Conservation (phyloP, 2,329 filamentous ascomycete genomes). For the Aureobasidium sp. region DNA sequence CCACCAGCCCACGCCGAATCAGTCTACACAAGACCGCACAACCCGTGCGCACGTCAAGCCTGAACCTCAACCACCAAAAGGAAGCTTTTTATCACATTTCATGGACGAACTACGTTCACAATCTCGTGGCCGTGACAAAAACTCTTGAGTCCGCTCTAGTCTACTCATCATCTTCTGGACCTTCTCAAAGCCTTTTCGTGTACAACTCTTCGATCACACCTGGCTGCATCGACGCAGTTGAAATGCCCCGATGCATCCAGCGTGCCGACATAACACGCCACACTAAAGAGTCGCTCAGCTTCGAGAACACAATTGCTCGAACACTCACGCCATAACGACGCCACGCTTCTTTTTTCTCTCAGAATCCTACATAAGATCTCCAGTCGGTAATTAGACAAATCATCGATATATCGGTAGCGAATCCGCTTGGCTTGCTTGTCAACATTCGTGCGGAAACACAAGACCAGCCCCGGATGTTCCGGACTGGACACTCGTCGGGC, state of each 20-base stretch:
- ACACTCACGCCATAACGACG: not conserved
- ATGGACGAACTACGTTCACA: slow-evolving; percentile 43
- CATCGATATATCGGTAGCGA: no score
- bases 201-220: not conserved
- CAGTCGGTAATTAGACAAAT: no score
- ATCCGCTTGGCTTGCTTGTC: no score
- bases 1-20: not conserved
- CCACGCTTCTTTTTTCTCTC: no score
- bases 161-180: not conserved
- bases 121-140: slow-evolving; percentile 23
- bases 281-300: not conserved
- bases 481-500: no score
- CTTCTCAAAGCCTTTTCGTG: not conserved
- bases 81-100: slow-evolving; percentile 38
- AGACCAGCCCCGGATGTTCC: no score
- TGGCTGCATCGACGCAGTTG: not conserved
- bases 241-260: not conserved
- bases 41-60: no score
- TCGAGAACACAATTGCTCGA: not conserved
- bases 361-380: no score
- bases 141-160: not conserved
- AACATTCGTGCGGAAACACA: no score
- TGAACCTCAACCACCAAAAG: slow-evolving; percentile 12
- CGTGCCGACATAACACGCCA: not conserved
- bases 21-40: not conserved